Percentiles rank a stretch among this genome's conserved stretches.
phyloP scores from a whole-genome alignment of 2,329 filamentous ascomycete species.

The Pyrenochaeta sp. region DNA sequence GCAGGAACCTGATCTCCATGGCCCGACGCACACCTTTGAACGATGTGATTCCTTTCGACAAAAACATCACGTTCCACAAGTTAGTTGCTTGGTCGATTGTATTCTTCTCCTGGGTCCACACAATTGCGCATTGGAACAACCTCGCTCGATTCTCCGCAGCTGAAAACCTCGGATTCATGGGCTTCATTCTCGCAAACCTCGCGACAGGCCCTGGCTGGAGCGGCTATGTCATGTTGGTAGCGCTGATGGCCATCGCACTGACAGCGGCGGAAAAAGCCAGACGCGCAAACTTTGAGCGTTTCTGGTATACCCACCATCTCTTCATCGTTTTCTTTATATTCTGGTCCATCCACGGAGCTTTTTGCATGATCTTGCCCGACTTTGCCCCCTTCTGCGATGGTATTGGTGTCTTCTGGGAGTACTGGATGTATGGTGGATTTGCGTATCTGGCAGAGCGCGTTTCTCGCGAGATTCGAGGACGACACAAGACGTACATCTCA shows the following conservation, averaged over 20 bases:
- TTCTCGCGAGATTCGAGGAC: constrained; percentile 78
- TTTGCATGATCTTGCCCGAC: constrained; percentile 90
- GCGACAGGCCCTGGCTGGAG: constrained; percentile 84
- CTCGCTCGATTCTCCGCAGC: constrained; percentile 78
- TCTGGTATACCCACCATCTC: constrained; percentile 91
- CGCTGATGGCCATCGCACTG: constrained; percentile 78
- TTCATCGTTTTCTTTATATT: constrained; percentile 90
- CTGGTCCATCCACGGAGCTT: constrained; percentile 88
- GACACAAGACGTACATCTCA: constrained; percentile 85
- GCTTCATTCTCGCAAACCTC: constrained; percentile 80
- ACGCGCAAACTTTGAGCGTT: constrained; percentile 84
- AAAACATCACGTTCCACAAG: constrained; percentile 90
- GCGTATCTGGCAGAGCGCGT: constrained; percentile 82
- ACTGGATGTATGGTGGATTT: constrained; percentile 86
- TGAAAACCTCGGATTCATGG: constrained; percentile 79
- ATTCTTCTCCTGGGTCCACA: constrained; percentile 88
- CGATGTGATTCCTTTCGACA: constrained; percentile 87
- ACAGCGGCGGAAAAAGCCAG: constrained; percentile 81
- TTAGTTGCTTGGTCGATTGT: constrained; percentile 86
- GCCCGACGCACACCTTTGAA: constrained; percentile 82
- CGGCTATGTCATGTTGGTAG: constrained; percentile 83
- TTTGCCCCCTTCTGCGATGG: constrained; percentile 79
- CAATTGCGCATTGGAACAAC: constrained; percentile 87
- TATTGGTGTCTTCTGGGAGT: constrained; percentile 86
- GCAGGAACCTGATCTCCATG: constrained; percentile 83